Percentiles rank a stretch among this genome's conserved stretches.
phyloP scores from a whole-genome alignment of 176 grass and related monocot genomes.

The Echinochloa phyllopogon region DNA sequence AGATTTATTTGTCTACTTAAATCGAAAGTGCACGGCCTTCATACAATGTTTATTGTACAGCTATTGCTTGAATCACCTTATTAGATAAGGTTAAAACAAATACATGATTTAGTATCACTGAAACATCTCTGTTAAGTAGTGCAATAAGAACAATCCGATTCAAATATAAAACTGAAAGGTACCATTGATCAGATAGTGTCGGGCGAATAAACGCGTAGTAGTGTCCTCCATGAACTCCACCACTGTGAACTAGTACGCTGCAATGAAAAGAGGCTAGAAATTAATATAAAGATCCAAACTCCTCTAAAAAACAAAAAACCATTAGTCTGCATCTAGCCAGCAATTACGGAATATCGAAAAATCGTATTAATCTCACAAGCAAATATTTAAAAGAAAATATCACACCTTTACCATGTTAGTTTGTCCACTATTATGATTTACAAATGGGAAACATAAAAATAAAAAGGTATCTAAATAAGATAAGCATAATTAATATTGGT shows the following conservation, averaged over 20 bases:
- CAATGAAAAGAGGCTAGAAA: slow-evolving; percentile 31
- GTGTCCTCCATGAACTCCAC: slow-evolving; percentile 74
- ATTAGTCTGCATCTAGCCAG: neutral
- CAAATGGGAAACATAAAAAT: neutral
- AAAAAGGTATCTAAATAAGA: slow-evolving; percentile 12
- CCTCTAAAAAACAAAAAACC: neutral
- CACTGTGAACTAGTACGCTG: slow-evolving; percentile 78
- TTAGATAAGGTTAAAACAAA: neutral
- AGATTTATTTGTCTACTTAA: neutral
- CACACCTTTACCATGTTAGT: neutral
- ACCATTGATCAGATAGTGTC: slow-evolving; percentile 74
- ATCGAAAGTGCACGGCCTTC: neutral
- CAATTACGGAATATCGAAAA: neutral
- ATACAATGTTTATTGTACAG: slow-evolving; percentile 8
- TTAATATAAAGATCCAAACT: slow-evolving; percentile 21
- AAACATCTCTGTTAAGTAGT: slow-evolving; percentile 10
- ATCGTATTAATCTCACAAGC: neutral
- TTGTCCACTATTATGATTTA: slow-evolving; percentile 4
- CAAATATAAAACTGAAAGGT: slow-evolving; percentile 34
- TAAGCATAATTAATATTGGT: slow-evolving; percentile 7
- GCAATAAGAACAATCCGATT: slow-evolving; percentile 9
- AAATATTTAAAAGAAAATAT: neutral
- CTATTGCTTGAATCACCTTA: slow-evolving; percentile 25
- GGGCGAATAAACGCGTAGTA: slow-evolving; percentile 82
- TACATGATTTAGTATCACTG: neutral